Conservation (phyloP, 306 rosid species). For the Prunus fruticosa region DNA sequence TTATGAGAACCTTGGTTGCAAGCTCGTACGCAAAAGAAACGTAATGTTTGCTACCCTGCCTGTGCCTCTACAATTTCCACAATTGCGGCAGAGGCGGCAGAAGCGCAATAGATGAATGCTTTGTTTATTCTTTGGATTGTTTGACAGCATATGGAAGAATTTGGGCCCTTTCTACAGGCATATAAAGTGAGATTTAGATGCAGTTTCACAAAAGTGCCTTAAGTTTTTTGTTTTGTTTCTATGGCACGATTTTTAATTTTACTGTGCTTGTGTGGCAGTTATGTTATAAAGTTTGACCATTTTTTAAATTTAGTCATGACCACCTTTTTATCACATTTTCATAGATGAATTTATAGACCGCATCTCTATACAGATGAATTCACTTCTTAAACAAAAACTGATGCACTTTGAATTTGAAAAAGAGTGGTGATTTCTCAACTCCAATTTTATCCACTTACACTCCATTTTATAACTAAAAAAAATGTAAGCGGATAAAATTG, state of each 20-base stretch:
- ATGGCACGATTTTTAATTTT: background rate
- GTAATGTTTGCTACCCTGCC: slow-evolving; percentile 44
- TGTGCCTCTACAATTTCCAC: slow-evolving; percentile 69
- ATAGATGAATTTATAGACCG: too few species aligned
- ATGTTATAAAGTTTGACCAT: background rate
- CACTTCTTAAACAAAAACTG: too few species aligned
- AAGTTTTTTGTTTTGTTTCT: background rate
- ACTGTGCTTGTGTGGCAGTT: background rate
- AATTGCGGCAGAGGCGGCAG: slow-evolving; percentile 32
- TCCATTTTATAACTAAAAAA: too few species aligned
- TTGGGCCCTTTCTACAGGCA: background rate
- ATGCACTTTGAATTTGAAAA: too few species aligned
- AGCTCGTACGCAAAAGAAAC: slow-evolving; percentile 24
- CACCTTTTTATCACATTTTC: too few species aligned
- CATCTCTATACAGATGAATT: too few species aligned
- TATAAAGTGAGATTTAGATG: background rate
- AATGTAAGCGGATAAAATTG: too few species aligned
- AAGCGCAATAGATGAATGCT: slow-evolving; percentile 7
- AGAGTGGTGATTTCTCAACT: too few species aligned
- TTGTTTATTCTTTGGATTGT: slow-evolving; percentile 3
- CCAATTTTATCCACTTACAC: too few species aligned
- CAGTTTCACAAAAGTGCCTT: background rate
- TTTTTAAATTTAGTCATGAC: background rate
- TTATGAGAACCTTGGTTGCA: slow-evolving; percentile 72
- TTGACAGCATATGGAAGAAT: background rate